phyloP scores from a whole-genome alignment of 257 asterid genomes.

The Striga asiatica region DNA sequence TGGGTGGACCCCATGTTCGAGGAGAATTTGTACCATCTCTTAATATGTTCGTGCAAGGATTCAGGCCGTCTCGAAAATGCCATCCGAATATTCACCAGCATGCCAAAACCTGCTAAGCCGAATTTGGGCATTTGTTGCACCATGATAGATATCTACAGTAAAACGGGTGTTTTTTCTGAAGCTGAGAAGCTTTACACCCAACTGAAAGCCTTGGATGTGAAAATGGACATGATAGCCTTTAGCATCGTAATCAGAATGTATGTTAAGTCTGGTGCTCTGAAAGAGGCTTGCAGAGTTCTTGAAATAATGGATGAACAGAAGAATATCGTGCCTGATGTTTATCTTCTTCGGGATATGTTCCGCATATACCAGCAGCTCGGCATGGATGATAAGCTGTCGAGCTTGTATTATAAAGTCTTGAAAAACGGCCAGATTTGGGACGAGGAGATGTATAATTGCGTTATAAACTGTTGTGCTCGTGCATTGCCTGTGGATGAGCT shows the following conservation, averaged over 20 bases:
- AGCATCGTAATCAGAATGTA: conserved; percentile 70
- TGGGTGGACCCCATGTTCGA: conserved; percentile 74
- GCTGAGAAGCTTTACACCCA: conserved; percentile 54
- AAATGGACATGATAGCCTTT: conserved; percentile 68
- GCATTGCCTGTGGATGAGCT: conserved; percentile 91
- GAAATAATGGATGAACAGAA: conserved; percentile 51
- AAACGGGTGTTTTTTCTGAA: conserved; percentile 37
- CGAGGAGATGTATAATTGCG: conserved; percentile 86
- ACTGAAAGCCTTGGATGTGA: conserved; percentile 37
- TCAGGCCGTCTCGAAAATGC: conserved; percentile 49
- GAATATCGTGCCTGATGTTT: conserved; percentile 64
- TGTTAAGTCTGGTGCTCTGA: conserved; percentile 49
- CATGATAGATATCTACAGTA: conserved; percentile 75
- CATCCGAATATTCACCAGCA: conserved; percentile 39
- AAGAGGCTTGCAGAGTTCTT: conserved; percentile 51
- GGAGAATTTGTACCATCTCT: conserved; percentile 70
- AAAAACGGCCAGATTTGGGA: conserved; percentile 59
- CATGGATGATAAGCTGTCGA: conserved; percentile 45
- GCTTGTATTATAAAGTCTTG: conserved; percentile 54
- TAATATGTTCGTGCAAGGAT: conserved; percentile 86
- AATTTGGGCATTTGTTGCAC: conserved; percentile 70
- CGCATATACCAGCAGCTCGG: conserved; percentile 59
- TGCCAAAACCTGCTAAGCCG: conserved; percentile 53
- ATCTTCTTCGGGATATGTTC: conserved; percentile 82
- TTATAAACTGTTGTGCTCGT: conserved; percentile 74